A percentile compares a stretch with the other conserved stretches of the same genome.
Conservation (phyloP, 352 stramenopile species). For the Globisporangium cylindrosporum region DNA sequence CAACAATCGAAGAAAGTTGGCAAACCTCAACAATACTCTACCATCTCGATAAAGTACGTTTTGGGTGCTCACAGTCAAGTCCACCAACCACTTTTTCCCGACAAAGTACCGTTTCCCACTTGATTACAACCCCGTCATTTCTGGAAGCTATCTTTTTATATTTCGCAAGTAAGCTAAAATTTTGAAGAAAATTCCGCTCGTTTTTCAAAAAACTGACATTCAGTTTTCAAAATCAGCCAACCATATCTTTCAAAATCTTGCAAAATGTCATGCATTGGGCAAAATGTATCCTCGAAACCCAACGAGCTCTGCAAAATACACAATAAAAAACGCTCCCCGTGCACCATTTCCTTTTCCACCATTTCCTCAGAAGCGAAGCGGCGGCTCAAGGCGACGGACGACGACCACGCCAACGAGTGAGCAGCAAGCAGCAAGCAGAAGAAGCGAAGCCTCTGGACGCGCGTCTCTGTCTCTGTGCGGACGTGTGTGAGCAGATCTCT, state of each 20-base stretch:
- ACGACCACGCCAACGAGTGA: not conserved
- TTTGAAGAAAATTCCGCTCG: not conserved
- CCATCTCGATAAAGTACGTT: not conserved
- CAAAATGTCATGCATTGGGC: not conserved
- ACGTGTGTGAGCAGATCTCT: not conserved
- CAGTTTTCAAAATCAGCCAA: not conserved
- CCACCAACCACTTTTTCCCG: not conserved
- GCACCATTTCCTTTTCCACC: not conserved
- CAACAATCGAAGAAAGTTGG: no score
- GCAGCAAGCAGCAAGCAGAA: not conserved
- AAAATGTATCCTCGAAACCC: not conserved
- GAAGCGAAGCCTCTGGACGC: not conserved
- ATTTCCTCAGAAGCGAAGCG: constrained; percentile 1
- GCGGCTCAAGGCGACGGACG: not conserved
- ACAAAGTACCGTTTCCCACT: not conserved
- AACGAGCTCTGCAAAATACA: not conserved
- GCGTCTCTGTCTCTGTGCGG: not conserved
- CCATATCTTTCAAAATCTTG: not conserved
- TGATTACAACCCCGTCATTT: not conserved
- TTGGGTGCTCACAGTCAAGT: not conserved
- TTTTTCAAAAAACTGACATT: not conserved
- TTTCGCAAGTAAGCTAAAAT: not conserved
- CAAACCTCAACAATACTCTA: not conserved
- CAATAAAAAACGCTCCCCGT: not conserved
- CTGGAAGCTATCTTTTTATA: not conserved